Evolutionary conservation across 805 yeast species (phyloP).

Genomic region (Candida nitratophila): DNA sequence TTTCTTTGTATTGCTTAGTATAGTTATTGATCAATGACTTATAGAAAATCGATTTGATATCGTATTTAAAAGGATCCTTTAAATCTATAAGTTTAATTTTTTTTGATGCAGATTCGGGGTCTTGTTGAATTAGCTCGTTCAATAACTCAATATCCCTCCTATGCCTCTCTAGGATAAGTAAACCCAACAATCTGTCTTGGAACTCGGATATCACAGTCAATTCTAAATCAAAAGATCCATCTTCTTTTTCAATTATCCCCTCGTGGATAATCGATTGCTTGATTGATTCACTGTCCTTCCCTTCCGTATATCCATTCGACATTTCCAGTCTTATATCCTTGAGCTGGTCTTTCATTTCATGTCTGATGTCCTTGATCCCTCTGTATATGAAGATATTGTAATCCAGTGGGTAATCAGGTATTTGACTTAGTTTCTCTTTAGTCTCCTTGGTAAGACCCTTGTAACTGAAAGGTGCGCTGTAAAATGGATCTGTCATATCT

Average conservation of each 20-base stretch:
- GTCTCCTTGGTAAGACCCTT: conserved; percentile 7
- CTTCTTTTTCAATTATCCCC: conserved; percentile 11
- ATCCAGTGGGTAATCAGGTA: conserved; percentile 31
- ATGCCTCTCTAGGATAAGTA: conserved; percentile 29
- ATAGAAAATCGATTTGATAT: conserved; percentile 26
- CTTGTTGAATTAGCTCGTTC: conserved; percentile 13
- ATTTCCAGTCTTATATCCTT: conserved; percentile 15
- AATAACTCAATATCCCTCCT: conserved; percentile 24
- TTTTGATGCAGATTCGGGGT: conserved; percentile 8
- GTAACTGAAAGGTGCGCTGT: not conserved
- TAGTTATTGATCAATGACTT: conserved; percentile 13
- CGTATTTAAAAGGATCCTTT: conserved; percentile 23
- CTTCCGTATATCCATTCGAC: no score
- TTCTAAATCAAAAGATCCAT: conserved; percentile 9
- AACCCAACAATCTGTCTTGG: conserved; percentile 26
- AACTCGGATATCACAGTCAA: conserved; percentile 25
- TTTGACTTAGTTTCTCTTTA: conserved; percentile 11
- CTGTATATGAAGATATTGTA: conserved; percentile 29
- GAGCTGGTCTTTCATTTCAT: conserved; percentile 13
- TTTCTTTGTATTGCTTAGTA: conserved; percentile 13
- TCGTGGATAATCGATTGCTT: conserved; percentile 15
- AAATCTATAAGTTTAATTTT: conserved; percentile 17
- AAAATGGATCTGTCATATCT: not conserved
- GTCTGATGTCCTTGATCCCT: conserved; percentile 21
- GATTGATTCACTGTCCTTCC: conserved; percentile 7